phyloP scores from a whole-genome alignment of 2,329 filamentous ascomycete species.

The Diplodia intermedia region DNA sequence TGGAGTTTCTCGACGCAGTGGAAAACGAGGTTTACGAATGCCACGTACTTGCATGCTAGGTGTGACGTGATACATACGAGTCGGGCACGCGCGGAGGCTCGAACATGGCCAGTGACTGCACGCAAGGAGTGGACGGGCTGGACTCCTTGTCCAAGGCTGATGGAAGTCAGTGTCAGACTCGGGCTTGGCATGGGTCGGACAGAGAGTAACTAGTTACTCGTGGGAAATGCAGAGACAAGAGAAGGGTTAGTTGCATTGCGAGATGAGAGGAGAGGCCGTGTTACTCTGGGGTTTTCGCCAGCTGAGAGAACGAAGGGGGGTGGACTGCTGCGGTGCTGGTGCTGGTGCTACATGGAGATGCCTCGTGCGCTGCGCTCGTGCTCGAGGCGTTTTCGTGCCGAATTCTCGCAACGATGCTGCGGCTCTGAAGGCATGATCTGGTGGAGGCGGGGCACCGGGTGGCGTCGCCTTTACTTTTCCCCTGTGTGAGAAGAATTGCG shows the following conservation, averaged over 20 bases:
- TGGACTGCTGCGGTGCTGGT: not conserved
- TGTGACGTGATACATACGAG: constrained; percentile 11
- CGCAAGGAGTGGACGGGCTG: too few relatives aligned
- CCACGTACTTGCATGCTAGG: not conserved
- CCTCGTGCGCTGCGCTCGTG: constrained; percentile 7
- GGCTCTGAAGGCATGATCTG: not conserved
- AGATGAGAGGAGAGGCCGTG: constrained; percentile 1
- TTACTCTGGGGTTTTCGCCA: not conserved
- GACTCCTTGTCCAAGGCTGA: not conserved
- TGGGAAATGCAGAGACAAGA: too few relatives aligned
- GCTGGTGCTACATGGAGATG: not conserved
- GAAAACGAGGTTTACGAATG: not conserved
- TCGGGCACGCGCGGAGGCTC: not conserved
- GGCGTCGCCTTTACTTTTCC: not conserved
- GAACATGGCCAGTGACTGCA: not conserved
- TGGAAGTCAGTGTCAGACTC: not conserved
- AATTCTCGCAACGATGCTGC: not conserved
- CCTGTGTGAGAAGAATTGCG: not conserved
- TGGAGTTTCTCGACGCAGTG: not conserved
- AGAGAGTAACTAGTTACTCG: too few relatives aligned
- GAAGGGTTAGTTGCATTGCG: not conserved
- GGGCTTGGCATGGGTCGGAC: not conserved
- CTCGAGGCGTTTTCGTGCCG: constrained; percentile 1
- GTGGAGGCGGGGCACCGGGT: not conserved
- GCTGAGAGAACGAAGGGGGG: not conserved